Conservation (phyloP, 1,284 basidiomycete genomes). For the Gomphus bonarii region DNA sequence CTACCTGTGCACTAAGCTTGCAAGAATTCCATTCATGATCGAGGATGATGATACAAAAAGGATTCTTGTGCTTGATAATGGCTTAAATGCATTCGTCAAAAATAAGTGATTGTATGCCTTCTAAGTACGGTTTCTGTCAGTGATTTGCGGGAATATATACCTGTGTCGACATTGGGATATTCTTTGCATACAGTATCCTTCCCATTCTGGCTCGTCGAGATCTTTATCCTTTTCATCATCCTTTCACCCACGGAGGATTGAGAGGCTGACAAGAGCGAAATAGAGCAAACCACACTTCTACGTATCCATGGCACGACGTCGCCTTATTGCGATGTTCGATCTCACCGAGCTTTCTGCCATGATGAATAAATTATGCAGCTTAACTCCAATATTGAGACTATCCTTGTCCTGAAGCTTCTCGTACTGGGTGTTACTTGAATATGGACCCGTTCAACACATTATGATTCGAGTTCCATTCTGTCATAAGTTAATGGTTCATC, state of each 20-base stretch:
- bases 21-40: too few relatives aligned
- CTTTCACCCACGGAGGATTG: slow-evolving; percentile 28
- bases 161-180: neutral
- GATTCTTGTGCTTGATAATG: too few relatives aligned
- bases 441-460: too few relatives aligned
- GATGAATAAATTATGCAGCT: neutral
- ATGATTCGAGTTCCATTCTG: too few relatives aligned
- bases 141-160: neutral
- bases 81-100: too few relatives aligned
- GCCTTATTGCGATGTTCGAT: slow-evolving; percentile 17
- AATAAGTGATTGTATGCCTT: neutral
- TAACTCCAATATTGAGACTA: neutral
- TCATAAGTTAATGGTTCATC: too few relatives aligned
- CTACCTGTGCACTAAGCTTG: too few relatives aligned
- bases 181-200: slow-evolving; percentile 27
- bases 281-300: slow-evolving; percentile 27
- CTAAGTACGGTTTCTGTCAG: slow-evolving; percentile 7
- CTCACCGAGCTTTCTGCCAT: neutral
- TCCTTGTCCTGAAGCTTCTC: neutral
- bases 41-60: too few relatives aligned
- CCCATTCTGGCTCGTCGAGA: slow-evolving; percentile 31
- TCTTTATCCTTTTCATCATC: slow-evolving; percentile 28
- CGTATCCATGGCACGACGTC: slow-evolving; percentile 27
- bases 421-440: too few relatives aligned
- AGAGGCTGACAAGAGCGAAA: slow-evolving; percentile 27